Conservation (phyloP, 371 early-diverging fungal species). For the Dinochytrium kinnereticum region DNA sequence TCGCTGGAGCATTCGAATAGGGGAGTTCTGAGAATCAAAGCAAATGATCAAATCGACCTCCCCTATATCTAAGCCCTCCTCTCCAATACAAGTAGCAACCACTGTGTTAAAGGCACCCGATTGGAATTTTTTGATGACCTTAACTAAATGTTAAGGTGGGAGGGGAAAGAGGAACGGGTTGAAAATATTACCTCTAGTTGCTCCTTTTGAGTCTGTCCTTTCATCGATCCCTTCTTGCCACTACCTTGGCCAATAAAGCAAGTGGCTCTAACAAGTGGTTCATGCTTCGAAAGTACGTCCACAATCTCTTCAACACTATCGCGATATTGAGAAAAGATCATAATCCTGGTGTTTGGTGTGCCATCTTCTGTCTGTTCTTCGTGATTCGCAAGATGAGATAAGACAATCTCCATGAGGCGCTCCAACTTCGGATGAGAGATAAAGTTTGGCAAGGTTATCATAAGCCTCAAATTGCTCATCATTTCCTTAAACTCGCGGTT, state of each 20-base stretch:
- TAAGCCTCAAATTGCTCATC: slow-evolving; percentile 43
- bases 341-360: slow-evolving; percentile 67
- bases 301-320: slow-evolving; percentile 89
- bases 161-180: no score
- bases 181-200: slow-evolving; percentile 86
- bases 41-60: slow-evolving; percentile 94
- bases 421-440: slow-evolving; percentile 87
- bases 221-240: slow-evolving; percentile 67
- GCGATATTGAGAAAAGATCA: slow-evolving; percentile 88
- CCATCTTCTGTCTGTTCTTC: slow-evolving; percentile 38
- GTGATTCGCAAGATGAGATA: slow-evolving; percentile 68
- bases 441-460: slow-evolving; percentile 55
- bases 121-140: slow-evolving; percentile 70
- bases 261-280: slow-evolving; percentile 72
- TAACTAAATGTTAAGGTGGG: slow-evolving; percentile 15
- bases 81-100: slow-evolving; percentile 92
- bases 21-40: slow-evolving; percentile 85
- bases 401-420: slow-evolving; percentile 63
- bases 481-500: slow-evolving; percentile 47
- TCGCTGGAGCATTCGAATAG: slow-evolving; percentile 86
- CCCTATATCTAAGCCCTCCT: slow-evolving; percentile 97
- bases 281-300: slow-evolving; percentile 61
- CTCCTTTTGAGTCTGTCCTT: slow-evolving; percentile 83
- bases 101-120: slow-evolving; percentile 79
- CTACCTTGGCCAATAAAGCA: slow-evolving; percentile 86